Base-by-base conservation (phyloP, 768 basidiomycete species). In the Pilatotrama ljubarskyi region DNA sequence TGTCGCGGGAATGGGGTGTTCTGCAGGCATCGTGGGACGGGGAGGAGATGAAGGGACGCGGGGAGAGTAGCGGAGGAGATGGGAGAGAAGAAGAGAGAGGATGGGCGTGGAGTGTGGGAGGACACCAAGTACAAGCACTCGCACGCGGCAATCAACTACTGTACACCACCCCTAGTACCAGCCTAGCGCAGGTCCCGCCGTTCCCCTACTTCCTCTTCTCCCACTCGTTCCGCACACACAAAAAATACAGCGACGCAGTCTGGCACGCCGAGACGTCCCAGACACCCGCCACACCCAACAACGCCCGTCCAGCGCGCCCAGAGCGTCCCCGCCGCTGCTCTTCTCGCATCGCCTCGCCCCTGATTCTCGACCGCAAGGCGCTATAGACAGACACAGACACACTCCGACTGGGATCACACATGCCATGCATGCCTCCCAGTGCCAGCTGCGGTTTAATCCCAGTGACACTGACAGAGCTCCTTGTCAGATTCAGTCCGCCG, bases 21-120 rank as follows among this genome's bases (percentile, higher is more conserved):
- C 80, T 68, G 83, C 75, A 67, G 85, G 84, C 84, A 85, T 84
- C 60, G 66, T 68, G 59, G 65, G 61, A 64, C 52, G 62, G 55
- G 59, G 59, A 66, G 55, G 56, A 49, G 62, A 60, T 51, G 59
- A 58, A 62, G 46, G 65, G 37, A 37, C 9, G 53, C 48, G 58
- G 51, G 59, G 65, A 65, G 36, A 63, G 61, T 55, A 50, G 38
- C 20, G 59, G 48, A 44, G 60, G 50, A 58, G 59, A 58, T 48
- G 64, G 55, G 59, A 57, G 69, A 54, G 50, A 55, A 56, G 53
- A 48, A 59, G 62, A 40, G 49, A 25, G 47, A 58, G 48, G 61
- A 58, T 51, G 50, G 50, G 50, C 37, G 50, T 38, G 46, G 46
- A 48, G 25, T 32, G 22, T 48, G 51, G 52, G 49, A 46, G 50